Base-by-base conservation (phyloP, 257 asterid genomes). In the Catharanthus roseus region DNA sequence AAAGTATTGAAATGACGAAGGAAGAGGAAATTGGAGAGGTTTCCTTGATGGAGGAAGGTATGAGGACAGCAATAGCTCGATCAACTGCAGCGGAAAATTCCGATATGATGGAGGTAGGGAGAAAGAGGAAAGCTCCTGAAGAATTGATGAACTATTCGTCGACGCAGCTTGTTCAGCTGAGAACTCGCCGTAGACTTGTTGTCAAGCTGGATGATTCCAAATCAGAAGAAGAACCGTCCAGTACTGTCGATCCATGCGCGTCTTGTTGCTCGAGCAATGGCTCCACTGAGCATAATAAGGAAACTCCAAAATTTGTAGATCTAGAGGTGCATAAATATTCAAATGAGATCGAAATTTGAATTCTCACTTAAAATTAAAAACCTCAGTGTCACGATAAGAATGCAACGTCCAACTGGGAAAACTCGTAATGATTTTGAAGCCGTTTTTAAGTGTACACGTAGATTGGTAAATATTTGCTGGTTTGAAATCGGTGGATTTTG, bases 251-350 rank as follows among this genome's bases (percentile, higher is more conserved):
- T 13, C 86, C 21, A 64, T 72, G 50, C 38, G 80, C 89, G 7
- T 75, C 86, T 71, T 75, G 82, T 62, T 77, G 77, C 75, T 83
- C 87, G 49, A 84, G 86, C 65, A 77, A 84, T 63, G 82, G 75
- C 69, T 79, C 87, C 5, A 68, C 70, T 67, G 85, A 81, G 67
- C 69, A 72, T 67, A 73, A 72, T 7, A 68, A 71, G 58, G 80
- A 51, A 72, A 68, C 71, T 64, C 79, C 78, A 67, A 62, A 83
- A 67, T 65, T 69, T 47, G 53, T 71, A 79, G 95, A 90, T 90
- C 97, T 84, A 79, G 57, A 88, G 86, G 91, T 89, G 77, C 60
- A 60, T 64, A 41, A 53, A 50, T 26, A 8, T 68, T 38, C n/a
- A n/a, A n/a, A n/a, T 12, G 15, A 24, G n/a, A 24, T 45, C 26